phyloP scores from a whole-genome alignment of 2,329 filamentous ascomycete species.

The Venturia asperata region DNA sequence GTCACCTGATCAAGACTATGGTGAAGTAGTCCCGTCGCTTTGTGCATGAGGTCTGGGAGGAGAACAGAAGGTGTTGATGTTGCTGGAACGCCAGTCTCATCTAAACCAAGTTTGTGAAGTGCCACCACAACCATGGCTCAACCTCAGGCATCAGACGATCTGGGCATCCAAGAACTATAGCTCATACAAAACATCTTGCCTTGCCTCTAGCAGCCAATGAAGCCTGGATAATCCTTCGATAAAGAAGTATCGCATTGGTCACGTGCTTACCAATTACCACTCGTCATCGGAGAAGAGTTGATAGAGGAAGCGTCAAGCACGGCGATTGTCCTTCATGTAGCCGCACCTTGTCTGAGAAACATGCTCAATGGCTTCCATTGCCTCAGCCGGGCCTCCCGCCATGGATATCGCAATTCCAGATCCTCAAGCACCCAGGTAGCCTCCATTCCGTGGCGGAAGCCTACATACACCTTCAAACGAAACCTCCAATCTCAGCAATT shows the following conservation, averaged over 20 bases:
- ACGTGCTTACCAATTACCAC: background rate
- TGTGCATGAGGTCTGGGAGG: too few relatives aligned
- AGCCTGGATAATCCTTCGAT: too few relatives aligned
- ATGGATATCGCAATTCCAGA: background rate
- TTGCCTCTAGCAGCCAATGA: too few relatives aligned
- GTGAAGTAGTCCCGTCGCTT: background rate
- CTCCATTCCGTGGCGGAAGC: conserved; percentile 3
- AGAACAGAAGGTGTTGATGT: too few relatives aligned
- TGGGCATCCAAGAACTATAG: too few relatives aligned
- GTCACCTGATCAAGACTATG: background rate
- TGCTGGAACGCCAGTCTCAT: too few relatives aligned
- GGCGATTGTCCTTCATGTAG: background rate
- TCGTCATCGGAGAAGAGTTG: background rate
- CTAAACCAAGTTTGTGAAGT: too few relatives aligned
- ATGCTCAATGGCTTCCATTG: conserved; percentile 17
- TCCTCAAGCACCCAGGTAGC: conserved; percentile 1
- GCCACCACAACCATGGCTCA: too few relatives aligned
- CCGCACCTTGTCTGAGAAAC: background rate
- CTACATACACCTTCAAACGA: conserved; percentile 4
- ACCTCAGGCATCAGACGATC: too few relatives aligned
- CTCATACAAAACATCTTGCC: too few relatives aligned
- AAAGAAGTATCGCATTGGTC: background rate
- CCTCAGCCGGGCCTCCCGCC: conserved; percentile 11
- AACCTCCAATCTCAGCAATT: conserved; percentile 28
- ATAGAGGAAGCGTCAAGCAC: background rate